phyloP scores from a whole-genome alignment of 2,329 filamentous ascomycete species.

The Ophiosphaerella korrae region DNA sequence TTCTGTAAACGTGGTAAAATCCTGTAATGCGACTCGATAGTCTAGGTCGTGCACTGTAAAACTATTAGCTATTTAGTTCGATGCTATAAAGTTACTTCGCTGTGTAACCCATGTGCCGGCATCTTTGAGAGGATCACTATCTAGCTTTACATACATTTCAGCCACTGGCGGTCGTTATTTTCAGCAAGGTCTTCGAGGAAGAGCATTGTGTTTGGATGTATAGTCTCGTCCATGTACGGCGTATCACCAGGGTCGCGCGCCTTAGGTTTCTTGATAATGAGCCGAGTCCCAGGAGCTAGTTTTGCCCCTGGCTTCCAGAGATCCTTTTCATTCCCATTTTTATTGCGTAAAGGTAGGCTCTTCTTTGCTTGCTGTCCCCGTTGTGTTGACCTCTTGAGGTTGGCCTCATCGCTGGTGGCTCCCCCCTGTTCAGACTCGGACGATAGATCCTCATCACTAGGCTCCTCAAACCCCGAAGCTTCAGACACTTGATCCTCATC shows the following conservation, averaged over 20 bases:
- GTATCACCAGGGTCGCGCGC: conserved; percentile 64
- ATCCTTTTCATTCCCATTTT: conserved; percentile 50
- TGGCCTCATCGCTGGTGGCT: conserved; percentile 32
- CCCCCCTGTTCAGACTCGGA: conserved; percentile 43
- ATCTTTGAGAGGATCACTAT: too few species aligned
- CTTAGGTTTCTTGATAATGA: conserved; percentile 68
- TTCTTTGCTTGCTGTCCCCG: conserved; percentile 26
- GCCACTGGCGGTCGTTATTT: conserved; percentile 68
- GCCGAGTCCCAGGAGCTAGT: conserved; percentile 63
- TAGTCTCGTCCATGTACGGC: conserved; percentile 61
- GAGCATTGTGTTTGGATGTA: conserved; percentile 68
- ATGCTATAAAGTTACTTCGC: too few species aligned
- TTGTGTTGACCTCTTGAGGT: conserved; percentile 32
- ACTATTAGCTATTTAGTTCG: conserved; percentile 12
- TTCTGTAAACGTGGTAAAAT: conserved; percentile 82
- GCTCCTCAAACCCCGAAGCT: conserved; percentile 51
- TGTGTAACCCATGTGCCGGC: too few species aligned
- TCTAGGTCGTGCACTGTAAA: conserved; percentile 74
- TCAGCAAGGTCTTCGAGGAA: conserved; percentile 64
- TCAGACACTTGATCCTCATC: conserved; percentile 42
- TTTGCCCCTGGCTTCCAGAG: conserved; percentile 63
- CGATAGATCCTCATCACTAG: conserved; percentile 36
- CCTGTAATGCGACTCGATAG: conserved; percentile 76
- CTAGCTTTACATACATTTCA: conserved; percentile 59
- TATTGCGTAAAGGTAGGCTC: conserved; percentile 28